Evolutionary conservation across 2,329 filamentous ascomycete genomes (phyloP).

Genomic region (Penicillium sp.): DNA sequence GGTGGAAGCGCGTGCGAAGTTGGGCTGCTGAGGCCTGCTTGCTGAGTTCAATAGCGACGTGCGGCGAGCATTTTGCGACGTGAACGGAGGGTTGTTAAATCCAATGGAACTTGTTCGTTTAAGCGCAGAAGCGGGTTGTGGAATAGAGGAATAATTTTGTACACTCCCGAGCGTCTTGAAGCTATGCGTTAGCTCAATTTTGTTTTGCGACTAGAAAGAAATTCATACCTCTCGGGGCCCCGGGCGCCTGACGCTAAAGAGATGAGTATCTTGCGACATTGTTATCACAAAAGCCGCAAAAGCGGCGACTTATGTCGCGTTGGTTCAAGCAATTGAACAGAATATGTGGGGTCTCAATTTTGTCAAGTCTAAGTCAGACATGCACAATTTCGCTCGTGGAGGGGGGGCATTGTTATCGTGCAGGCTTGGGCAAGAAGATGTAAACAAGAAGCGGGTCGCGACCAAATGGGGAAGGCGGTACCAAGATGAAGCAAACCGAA

Average conservation of each 20-base stretch:
- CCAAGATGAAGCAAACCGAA: slow-evolving; percentile 8
- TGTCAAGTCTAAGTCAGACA: neutral
- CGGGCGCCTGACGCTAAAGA: slow-evolving; percentile 85
- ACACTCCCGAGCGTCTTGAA: slow-evolving; percentile 76
- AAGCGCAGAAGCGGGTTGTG: slow-evolving; percentile 88
- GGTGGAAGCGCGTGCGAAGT: slow-evolving; percentile 78
- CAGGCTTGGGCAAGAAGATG: slow-evolving; percentile 23
- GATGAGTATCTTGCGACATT: slow-evolving; percentile 84
- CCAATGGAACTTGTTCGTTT: slow-evolving; percentile 85
- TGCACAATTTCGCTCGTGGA: slow-evolving; percentile 13
- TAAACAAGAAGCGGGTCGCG: slow-evolving; percentile 35
- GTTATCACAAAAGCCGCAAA: slow-evolving; percentile 34
- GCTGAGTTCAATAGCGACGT: slow-evolving; percentile 86
- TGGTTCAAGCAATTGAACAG: neutral
- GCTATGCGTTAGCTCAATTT: slow-evolving; percentile 11
- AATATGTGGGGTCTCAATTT: neutral
- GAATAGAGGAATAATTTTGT: slow-evolving; percentile 79
- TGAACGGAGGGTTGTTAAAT: slow-evolving; percentile 63
- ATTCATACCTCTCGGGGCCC: slow-evolving; percentile 71
- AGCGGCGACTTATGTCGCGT: slow-evolving; percentile 17
- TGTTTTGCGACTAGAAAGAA: slow-evolving; percentile 7
- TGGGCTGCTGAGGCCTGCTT: slow-evolving; percentile 77
- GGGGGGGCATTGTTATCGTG: slow-evolving; percentile 19
- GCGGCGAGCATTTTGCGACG: slow-evolving; percentile 74
- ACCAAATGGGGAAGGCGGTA: slow-evolving; percentile 2